phyloP scores from a whole-genome alignment of 2,329 filamentous ascomycete species.

The Monilinia fructicola region DNA sequence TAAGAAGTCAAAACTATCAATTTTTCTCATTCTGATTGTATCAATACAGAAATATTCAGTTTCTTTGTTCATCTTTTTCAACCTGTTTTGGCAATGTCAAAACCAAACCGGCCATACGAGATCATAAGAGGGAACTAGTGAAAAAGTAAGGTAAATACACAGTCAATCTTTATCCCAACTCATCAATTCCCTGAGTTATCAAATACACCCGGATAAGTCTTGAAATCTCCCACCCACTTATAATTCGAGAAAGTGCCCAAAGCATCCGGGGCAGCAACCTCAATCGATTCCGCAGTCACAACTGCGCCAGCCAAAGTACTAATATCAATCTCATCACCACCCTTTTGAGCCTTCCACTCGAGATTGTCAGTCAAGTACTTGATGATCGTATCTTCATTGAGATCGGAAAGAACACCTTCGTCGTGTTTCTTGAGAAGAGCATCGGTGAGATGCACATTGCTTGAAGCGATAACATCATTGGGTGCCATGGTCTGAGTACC shows the following conservation, averaged over 20 bases:
- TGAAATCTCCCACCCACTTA: constrained; percentile 23
- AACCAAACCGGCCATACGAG: background rate
- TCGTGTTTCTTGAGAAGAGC: constrained; percentile 38
- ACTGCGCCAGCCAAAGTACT: background rate
- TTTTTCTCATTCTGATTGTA: background rate
- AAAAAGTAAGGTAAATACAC: background rate
- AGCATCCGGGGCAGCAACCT: constrained; percentile 12
- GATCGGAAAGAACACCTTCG: constrained; percentile 31
- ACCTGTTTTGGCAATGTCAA: background rate
- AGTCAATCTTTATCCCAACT: background rate
- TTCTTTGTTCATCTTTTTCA: background rate
- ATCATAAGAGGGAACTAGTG: background rate
- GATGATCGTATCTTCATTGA: constrained; percentile 36
- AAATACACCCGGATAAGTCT: constrained; percentile 9
- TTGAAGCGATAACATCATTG: constrained; percentile 38
- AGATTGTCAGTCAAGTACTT: constrained; percentile 35
- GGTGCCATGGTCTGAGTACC: background rate
- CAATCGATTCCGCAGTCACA: constrained; percentile 14
- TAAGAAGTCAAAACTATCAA: background rate
- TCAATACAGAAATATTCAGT: background rate
- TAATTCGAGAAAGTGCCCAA: constrained; percentile 15
- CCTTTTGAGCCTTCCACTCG: constrained; percentile 30
- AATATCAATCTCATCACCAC: constrained; percentile 11
- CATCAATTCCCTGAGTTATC: background rate
- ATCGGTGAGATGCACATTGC: constrained; percentile 43